Conservation (phyloP, 768 basidiomycete genomes). For the Trametopsis cervina region DNA sequence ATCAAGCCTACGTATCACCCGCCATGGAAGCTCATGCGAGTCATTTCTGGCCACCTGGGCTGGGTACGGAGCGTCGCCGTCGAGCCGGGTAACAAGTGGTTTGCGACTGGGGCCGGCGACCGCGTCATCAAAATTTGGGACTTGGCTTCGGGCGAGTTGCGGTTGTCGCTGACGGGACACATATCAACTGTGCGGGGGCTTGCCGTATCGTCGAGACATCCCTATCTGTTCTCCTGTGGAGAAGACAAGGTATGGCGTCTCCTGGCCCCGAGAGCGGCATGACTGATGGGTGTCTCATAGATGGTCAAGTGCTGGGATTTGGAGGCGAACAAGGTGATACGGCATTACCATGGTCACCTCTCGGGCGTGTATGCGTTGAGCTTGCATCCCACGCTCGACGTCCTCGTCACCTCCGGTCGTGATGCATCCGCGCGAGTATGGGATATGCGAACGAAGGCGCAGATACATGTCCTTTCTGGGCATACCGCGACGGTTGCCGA, state of each 20-base stretch:
- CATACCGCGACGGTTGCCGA: slow-evolving; percentile 95
- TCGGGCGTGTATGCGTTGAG: slow-evolving; percentile 95
- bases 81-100: slow-evolving; percentile 98
- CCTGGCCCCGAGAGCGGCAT: neutral
- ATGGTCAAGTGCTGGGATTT: slow-evolving; percentile 99
- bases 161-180: slow-evolving; percentile 94
- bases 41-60: slow-evolving; percentile 96
- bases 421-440: slow-evolving; percentile 97
- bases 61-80: slow-evolving; percentile 97
- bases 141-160: slow-evolving; percentile 92
- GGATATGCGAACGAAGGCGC: slow-evolving; percentile 99
- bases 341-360: slow-evolving; percentile 97
- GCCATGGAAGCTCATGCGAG: slow-evolving; percentile 92
- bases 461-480: slow-evolving; percentile 87
- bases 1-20: slow-evolving; percentile 96
- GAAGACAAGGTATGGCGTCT: slow-evolving; percentile 81
- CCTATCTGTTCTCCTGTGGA: slow-evolving; percentile 94
- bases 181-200: slow-evolving; percentile 95
- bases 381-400: slow-evolving; percentile 91
- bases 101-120: slow-evolving; percentile 96
- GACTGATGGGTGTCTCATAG: slow-evolving; percentile 32
- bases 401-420: slow-evolving; percentile 91
- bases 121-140: slow-evolving; percentile 99
- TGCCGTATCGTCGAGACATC: slow-evolving; percentile 88
- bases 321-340: slow-evolving; percentile 97